These are phyloP conservation scores for Candida argentea DNA, from an alignment of 805 yeast species.

Conservation along the genomic window DNA sequence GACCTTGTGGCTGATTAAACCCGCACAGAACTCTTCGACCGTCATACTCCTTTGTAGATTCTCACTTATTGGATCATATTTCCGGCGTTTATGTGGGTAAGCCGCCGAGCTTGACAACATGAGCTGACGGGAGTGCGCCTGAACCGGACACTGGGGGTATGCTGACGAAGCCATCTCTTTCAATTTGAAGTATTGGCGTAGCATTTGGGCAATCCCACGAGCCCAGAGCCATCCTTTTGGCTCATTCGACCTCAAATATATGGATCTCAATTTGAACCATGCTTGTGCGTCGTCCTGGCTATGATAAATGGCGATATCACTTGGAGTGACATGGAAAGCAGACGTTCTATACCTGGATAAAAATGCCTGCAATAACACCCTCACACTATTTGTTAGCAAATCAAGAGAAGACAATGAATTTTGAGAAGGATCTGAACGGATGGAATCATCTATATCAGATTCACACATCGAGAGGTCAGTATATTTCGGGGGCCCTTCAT, in stretches of 20 bases:
- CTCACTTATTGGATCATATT: slow-evolving; percentile 11
- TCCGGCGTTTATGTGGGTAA: slow-evolving; percentile 16
- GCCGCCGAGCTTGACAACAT: not conserved
- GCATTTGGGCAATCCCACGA: slow-evolving; percentile 22
- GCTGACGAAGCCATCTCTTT: too few species aligned
- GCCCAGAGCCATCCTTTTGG: slow-evolving; percentile 32
- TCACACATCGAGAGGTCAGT: slow-evolving; percentile 1
- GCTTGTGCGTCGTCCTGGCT: slow-evolving; percentile 1
- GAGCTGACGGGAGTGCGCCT: too few species aligned
- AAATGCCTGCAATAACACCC: slow-evolving; percentile 14
- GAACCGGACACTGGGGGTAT: too few species aligned
- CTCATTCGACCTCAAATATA: slow-evolving; percentile 11
- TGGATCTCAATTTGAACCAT: slow-evolving; percentile 18
- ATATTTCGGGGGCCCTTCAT: too few species aligned
- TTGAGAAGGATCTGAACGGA: slow-evolving; percentile 2
- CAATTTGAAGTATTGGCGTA: slow-evolving; percentile 20
- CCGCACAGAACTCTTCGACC: slow-evolving; percentile 14
- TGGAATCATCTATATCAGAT: slow-evolving; percentile 5
- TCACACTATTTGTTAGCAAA: slow-evolving; percentile 10
- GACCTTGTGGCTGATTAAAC: slow-evolving; percentile 11
- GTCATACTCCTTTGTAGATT: slow-evolving; percentile 11
- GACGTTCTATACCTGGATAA: slow-evolving; percentile 8
- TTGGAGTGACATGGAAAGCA: slow-evolving; percentile 5
- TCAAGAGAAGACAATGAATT: slow-evolving; percentile 3
- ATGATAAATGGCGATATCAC: slow-evolving; percentile 7